These are phyloP conservation scores for Moelleriella libera DNA, from an alignment of 2,329 filamentous ascomycete genomes.

Conservation along the genomic window DNA sequence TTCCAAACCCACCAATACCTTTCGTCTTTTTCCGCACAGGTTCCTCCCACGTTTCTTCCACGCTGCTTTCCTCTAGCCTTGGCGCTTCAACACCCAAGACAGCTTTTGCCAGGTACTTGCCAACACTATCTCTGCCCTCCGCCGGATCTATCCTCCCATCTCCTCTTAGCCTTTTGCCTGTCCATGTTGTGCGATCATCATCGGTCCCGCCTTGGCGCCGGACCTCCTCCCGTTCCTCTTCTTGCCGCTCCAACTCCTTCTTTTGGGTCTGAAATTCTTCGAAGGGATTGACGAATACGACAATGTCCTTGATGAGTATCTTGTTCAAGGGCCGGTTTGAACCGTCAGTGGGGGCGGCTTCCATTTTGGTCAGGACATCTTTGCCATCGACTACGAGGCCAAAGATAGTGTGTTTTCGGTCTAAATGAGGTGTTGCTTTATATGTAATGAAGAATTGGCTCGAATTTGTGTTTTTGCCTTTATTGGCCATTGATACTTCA, in stretches of 20 bases:
- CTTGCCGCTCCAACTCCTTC: slow-evolving; percentile 44
- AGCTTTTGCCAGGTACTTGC: slow-evolving; percentile 63
- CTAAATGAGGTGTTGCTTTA: slow-evolving; percentile 68
- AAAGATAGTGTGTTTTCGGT: slow-evolving; percentile 96
- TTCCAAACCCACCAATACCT: slow-evolving; percentile 62
- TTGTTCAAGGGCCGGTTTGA: slow-evolving; percentile 62
- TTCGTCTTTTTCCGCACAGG: slow-evolving; percentile 73
- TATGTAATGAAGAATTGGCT: slow-evolving; percentile 94
- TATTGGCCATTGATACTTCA: slow-evolving; percentile 78
- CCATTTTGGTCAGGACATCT: slow-evolving; percentile 60
- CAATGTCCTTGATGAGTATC: slow-evolving; percentile 68
- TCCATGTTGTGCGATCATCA: slow-evolving; percentile 89
- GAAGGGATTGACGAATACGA: slow-evolving; percentile 87
- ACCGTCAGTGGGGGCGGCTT: slow-evolving; percentile 62
- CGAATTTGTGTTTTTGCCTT: slow-evolving; percentile 94
- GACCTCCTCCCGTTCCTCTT: slow-evolving; percentile 46
- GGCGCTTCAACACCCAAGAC: slow-evolving; percentile 33
- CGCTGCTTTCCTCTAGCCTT: slow-evolving; percentile 17
- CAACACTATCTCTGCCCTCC: slow-evolving; percentile 35
- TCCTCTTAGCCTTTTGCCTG: slow-evolving; percentile 71
- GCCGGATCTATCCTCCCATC: slow-evolving; percentile 42
- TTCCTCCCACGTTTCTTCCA: slow-evolving; percentile 34
- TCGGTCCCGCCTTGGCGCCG: slow-evolving; percentile 57
- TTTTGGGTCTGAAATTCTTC: slow-evolving; percentile 78
- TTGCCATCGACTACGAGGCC: slow-evolving; percentile 68